Evolutionary conservation across 176 grass and related monocot genomes (phyloP).

Genomic region (Oryza punctata): DNA sequence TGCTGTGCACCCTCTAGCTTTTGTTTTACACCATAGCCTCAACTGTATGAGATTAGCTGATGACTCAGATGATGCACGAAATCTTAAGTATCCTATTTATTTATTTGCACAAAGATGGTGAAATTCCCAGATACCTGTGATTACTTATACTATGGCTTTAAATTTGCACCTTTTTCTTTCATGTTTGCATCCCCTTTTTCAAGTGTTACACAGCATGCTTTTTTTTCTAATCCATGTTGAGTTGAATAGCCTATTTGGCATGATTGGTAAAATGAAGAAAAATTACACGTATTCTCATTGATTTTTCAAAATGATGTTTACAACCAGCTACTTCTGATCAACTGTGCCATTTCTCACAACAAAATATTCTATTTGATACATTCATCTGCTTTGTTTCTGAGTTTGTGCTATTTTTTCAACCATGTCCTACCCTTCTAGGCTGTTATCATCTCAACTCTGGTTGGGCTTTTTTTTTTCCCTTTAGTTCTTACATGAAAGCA

Average conservation of each 20-base stretch:
- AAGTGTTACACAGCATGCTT: neutral
- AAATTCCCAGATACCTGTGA: conserved; percentile 7
- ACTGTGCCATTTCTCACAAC: neutral
- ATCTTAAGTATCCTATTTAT: conserved; percentile 4
- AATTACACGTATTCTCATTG: neutral
- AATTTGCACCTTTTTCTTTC: neutral
- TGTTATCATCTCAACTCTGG: neutral
- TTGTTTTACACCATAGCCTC: neutral
- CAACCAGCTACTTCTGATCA: neutral
- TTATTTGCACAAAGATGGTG: conserved; percentile 21
- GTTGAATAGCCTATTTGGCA: neutral
- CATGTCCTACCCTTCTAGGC: neutral
- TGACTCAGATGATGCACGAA: conserved; percentile 13
- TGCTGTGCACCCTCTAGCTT: neutral
- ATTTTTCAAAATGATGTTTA: conserved; percentile 2
- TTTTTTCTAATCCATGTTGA: neutral
- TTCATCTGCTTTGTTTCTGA: neutral
- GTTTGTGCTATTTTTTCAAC: neutral
- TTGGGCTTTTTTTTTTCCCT: neutral
- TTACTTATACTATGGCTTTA: neutral
- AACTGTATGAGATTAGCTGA: neutral
- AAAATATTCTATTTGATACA: neutral
- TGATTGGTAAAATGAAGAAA: neutral
- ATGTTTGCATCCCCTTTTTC: neutral
- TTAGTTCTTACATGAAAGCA: neutral